These are phyloP conservation scores for Puccinia hordei DNA, from an alignment of 1,284 basidiomycete species.

Conservation along the genomic window DNA sequence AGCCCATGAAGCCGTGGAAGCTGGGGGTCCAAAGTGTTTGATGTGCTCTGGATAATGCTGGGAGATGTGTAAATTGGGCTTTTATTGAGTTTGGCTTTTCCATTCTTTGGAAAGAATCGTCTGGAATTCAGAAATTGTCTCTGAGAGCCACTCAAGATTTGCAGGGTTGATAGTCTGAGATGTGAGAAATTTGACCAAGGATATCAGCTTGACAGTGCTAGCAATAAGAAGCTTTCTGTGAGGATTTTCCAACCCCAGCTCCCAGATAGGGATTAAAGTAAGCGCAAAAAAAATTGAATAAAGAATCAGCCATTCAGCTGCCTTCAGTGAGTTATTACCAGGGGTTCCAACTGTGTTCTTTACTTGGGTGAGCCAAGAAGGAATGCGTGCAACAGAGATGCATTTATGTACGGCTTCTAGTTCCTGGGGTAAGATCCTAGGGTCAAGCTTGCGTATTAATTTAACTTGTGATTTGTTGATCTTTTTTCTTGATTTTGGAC, in stretches of 20 bases:
- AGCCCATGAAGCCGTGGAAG: constrained; percentile 25
- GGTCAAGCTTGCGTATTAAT: not conserved
- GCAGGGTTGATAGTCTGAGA: constrained; percentile 18
- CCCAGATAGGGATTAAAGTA: constrained; percentile 19
- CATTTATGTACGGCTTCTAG: constrained; percentile 12
- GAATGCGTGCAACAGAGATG: not conserved
- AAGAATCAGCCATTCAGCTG: too few species aligned
- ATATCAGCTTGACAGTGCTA: constrained; percentile 6
- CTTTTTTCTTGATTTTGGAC: not conserved
- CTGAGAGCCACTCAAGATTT: constrained; percentile 23
- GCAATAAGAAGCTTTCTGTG: not conserved
- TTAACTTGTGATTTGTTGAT: not conserved
- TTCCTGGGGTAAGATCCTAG: constrained; percentile 17
- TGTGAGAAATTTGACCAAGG: constrained; percentile 3
- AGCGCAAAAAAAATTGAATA: constrained; percentile 16
- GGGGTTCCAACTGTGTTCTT: constrained; percentile 16
- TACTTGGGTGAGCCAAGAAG: constrained; percentile 11
- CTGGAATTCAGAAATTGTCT: not conserved
- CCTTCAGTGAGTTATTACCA: too few species aligned
- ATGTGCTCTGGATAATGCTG: constrained; percentile 23
- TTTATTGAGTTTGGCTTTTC: not conserved
- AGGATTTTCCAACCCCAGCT: not conserved
- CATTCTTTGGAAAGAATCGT: not conserved
- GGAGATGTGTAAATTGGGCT: constrained; percentile 6
- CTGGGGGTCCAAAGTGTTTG: not conserved